Evolutionary conservation across 768 basidiomycete genomes (phyloP), one percentile per base, ranked within the genome.

Genomic region (Fomitopsis serialis): DNA sequence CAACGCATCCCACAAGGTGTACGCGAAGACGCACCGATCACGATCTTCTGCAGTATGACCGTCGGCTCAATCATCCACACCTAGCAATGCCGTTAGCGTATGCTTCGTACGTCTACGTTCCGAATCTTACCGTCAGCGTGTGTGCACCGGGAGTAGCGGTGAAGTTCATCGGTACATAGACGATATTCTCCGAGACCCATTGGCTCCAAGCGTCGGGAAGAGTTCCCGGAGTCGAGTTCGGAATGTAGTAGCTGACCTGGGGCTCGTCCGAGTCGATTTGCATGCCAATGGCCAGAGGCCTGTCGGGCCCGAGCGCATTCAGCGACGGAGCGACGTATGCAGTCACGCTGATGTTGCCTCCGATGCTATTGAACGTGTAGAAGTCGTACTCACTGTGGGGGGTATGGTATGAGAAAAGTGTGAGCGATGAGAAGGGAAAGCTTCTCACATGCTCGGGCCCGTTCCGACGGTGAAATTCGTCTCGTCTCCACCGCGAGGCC

Each of bases 331-430:
- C 74, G 35, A 81, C 71, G 47, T 70, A 69, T 10, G 78, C 70
- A 3, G 72, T 78, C 25, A 79, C 71, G 10, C 73, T 77, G 22
- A 79, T 60, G 54, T 79, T 83, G 15, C 74, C 74, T 42, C 59
- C 62, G 25, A 64, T 61, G 43, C 61, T 53, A 68, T 80, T 76
- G 74, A 85, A 84, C 53, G 70, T 79, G 67, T 70, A 79, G 65
- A 87, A 84, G 64, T 84, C 81, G 65, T 87, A 88, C 65, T 82
- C 78, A 48, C 81, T 82, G 57, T 5, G 29, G 24, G 36, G 32
- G 19, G n/a, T 27, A 32, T 46, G 2, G 29, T 27, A 54, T 29
- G 13, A 37, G 35, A n/a, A 24, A 22, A 7, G 6, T n/a, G 9
- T 19, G n/a, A 36, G 35, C 11, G 21, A 19, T 17, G 8, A n/a